Evolutionary conservation across 768 basidiomycete species (phyloP).

Genomic region (Naganishia onofrii): DNA sequence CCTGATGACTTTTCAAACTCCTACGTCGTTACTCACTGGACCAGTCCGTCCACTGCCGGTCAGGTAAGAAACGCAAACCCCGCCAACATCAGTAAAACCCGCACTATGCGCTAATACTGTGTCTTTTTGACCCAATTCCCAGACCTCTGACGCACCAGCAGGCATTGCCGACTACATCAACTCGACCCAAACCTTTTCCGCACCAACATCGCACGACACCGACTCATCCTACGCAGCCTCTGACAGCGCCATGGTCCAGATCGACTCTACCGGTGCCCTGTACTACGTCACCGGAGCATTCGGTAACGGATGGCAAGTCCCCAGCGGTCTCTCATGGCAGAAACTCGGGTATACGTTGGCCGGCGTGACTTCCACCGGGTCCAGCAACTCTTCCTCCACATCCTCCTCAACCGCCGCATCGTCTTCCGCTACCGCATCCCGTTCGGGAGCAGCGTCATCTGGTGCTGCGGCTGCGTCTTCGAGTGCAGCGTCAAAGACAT

Average conservation of each 20-base stretch:
- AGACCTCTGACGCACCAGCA: constrained; percentile 40
- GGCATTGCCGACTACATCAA: constrained; percentile 48
- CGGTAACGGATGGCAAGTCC: constrained; percentile 42
- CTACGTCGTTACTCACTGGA: constrained; percentile 63
- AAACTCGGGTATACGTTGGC: constrained; percentile 48
- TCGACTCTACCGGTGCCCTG: constrained; percentile 46
- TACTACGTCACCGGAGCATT: constrained; percentile 47
- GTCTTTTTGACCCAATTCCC: not conserved
- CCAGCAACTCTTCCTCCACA: constrained; percentile 21
- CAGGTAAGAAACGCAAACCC: constrained; percentile 4
- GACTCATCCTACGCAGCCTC: constrained; percentile 49
- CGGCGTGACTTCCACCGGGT: constrained; percentile 30
- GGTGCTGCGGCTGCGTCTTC: constrained; percentile 17
- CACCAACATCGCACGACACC: constrained; percentile 46
- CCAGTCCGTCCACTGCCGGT: constrained; percentile 38
- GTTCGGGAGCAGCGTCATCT: constrained; percentile 24
- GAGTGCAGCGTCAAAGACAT: not conserved
- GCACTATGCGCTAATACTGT: not conserved
- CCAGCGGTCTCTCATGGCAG: constrained; percentile 43
- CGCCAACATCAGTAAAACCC: not conserved
- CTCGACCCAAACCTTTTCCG: constrained; percentile 50
- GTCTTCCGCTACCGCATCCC: constrained; percentile 13
- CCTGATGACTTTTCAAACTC: constrained; percentile 69
- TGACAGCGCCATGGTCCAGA: constrained; percentile 44
- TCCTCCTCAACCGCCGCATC: constrained; percentile 24